Base-by-base conservation (phyloP, 202 grass and related monocot genomes). In the Hordeum pubiflorum region DNA sequence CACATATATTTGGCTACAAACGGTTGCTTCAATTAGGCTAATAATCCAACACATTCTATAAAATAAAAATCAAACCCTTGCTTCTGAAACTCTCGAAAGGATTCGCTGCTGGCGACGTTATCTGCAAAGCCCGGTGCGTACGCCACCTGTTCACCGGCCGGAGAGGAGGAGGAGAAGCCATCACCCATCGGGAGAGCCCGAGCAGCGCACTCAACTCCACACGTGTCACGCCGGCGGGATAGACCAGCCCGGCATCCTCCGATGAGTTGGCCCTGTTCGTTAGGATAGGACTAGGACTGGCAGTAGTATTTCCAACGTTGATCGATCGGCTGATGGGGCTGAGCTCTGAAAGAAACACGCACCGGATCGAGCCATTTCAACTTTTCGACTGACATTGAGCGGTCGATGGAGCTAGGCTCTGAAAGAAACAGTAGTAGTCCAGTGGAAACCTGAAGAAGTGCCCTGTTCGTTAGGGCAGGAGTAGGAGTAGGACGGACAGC, bases 181-280 rank as follows among this genome's bases (percentile, higher is more conserved):
- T 87, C 85, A 27, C 12, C 64, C 64, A 57, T 87, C 85, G 34
- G 63, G 64, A 77, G 73, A 82, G 74, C 41, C 55, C 6, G 68
- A 44, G 71, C 5, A 18, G 15, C 15, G 13, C 85, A 82, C 85
- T 78, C 85, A 78, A 82, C 41, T 11, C 7, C 26, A 58, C 58
- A 87, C 74, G 79, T 87, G 85, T 65, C 57, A 71, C 32, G 73
- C 18, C n/a, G 2, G 56, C 41, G 62, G 41, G n/a, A 75, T 13
- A 74, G 50, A n/a, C 33, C 46, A 33, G 39, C 67, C 56, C 22
- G 27, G 14, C 82, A 57, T 72, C 56, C 40, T 63, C 40, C 37
- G 74, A 61, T 75, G 63, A 60, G 3, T 18, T 67, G 46, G 18
- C 24, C 44, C 48, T 39, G 13, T 3, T 7, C 17, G 40, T 60